Conservation (phyloP, 257 asterid genomes). For the Primulina huaijiensis region DNA sequence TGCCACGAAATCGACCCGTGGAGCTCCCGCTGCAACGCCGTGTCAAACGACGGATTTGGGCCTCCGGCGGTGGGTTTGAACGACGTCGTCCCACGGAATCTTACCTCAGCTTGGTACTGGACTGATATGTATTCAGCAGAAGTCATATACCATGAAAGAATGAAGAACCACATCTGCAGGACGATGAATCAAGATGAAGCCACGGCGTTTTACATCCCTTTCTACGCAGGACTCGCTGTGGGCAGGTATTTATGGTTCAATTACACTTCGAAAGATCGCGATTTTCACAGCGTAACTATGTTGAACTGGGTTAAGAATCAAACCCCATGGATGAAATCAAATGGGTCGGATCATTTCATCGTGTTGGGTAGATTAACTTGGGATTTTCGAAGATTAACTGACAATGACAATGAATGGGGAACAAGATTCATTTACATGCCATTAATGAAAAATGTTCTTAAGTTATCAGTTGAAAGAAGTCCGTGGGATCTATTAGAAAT, state of each 20-base stretch:
- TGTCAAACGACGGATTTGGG: conserved; percentile 59
- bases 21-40: conserved; percentile 51
- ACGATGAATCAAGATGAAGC: conserved; percentile 33
- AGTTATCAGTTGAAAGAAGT: conserved; percentile 41
- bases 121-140: conserved; percentile 62
- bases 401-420: conserved; percentile 52
- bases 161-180: conserved; percentile 32
- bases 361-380: conserved; percentile 58
- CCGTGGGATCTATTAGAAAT: conserved; percentile 50
- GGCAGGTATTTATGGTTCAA: conserved; percentile 55
- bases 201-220: conserved; percentile 54
- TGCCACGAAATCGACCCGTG: conserved; percentile 57
- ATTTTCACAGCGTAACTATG: conserved; percentile 37
- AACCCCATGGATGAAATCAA: conserved; percentile 34
- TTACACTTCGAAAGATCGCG: conserved; percentile 49
- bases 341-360: conserved; percentile 64
- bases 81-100: conserved; percentile 31
- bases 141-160: conserved; percentile 51
- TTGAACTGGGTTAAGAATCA: conserved; percentile 50
- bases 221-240: conserved; percentile 63
- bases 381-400: conserved; percentile 52
- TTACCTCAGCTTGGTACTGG: conserved; percentile 56
- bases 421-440: conserved; percentile 56
- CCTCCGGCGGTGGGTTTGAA: conserved; percentile 43
- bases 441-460: conserved; percentile 48